Evolutionary conservation across 306 rosid genomes (phyloP).

Genomic region (Dicorynia guianensis): DNA sequence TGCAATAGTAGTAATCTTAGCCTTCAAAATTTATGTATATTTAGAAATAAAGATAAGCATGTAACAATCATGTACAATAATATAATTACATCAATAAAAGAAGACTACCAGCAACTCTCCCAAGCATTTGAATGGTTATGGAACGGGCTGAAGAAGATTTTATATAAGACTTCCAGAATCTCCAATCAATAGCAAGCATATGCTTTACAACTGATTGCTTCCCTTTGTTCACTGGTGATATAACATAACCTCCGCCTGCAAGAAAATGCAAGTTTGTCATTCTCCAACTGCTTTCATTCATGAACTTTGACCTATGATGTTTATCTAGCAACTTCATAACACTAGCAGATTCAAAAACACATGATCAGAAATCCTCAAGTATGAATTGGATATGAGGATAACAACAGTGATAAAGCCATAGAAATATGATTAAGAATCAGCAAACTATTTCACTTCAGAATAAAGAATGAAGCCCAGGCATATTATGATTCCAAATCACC

Average conservation of each 20-base stretch:
- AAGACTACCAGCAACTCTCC: constrained; percentile 82
- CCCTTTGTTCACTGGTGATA: constrained; percentile 81
- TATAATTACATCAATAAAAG: constrained; percentile 28
- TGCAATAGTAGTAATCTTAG: constrained; percentile 37
- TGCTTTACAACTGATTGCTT: constrained; percentile 90
- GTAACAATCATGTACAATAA: constrained; percentile 16
- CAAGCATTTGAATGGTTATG: constrained; percentile 88
- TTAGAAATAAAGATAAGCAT: constrained; percentile 22
- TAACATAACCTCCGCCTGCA: constrained; percentile 93
- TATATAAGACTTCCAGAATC: constrained; percentile 83
- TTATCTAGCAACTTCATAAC: constrained; percentile 25
- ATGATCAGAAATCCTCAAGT: constrained; percentile 18
- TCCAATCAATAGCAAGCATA: constrained; percentile 99
- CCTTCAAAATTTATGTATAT: constrained; percentile 16
- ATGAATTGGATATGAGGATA: constrained; percentile 36
- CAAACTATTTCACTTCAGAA: constrained; percentile 24
- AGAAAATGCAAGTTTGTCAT: constrained; percentile 43
- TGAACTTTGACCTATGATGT: constrained; percentile 21
- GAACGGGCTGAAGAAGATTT: constrained; percentile 81
- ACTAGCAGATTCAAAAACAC: constrained; percentile 2
- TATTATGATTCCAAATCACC: constrained; percentile 32
- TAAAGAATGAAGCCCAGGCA: constrained; percentile 35
- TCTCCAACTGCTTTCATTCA: constrained; percentile 37
- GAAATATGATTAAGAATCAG: constrained; percentile 32
- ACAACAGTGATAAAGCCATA: constrained; percentile 27